These are phyloP conservation scores for Umbelopsis sp. DNA, from an alignment of 192 early-diverging fungal genomes.

Conservation along the genomic window DNA sequence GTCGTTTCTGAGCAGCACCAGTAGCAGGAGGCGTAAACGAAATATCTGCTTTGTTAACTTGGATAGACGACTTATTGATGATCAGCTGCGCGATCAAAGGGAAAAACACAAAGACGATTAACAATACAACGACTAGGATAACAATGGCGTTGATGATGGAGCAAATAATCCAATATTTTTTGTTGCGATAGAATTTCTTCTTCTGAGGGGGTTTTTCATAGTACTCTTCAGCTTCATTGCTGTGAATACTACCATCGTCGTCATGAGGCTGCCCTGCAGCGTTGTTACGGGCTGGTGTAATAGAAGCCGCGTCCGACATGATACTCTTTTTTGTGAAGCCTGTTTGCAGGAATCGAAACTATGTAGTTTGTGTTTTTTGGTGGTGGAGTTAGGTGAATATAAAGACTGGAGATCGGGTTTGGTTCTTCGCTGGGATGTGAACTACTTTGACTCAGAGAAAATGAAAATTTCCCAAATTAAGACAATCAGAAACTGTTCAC, in stretches of 20 bases:
- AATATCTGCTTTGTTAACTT: slow-evolving; percentile 46
- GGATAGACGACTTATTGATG: slow-evolving; percentile 48
- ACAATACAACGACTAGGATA: slow-evolving; percentile 46
- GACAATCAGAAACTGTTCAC: not conserved
- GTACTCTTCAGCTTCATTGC: slow-evolving; percentile 26
- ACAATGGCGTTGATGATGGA: slow-evolving; percentile 46
- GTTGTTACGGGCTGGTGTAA: not conserved
- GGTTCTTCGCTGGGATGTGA: not conserved
- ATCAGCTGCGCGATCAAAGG: slow-evolving; percentile 55
- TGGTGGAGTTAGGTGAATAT: too few relatives aligned
- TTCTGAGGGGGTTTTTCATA: slow-evolving; percentile 35
- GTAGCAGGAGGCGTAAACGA: slow-evolving; percentile 29
- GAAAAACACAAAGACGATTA: slow-evolving; percentile 56
- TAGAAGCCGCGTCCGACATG: slow-evolving; percentile 16
- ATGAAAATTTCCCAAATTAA: not conserved
- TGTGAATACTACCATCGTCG: slow-evolving; percentile 1
- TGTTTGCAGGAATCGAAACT: not conserved
- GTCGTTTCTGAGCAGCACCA: not conserved
- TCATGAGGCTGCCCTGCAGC: slow-evolving; percentile 9
- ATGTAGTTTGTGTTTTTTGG: too few relatives aligned
- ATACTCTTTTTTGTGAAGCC: not conserved
- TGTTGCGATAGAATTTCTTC: slow-evolving; percentile 47
- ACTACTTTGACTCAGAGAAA: not conserved
- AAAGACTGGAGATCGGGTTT: too few relatives aligned
- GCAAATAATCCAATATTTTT: slow-evolving; percentile 60